Evolutionary conservation across 2,329 filamentous ascomycete species (phyloP).

Genomic region (Rutstroemia sp.): DNA sequence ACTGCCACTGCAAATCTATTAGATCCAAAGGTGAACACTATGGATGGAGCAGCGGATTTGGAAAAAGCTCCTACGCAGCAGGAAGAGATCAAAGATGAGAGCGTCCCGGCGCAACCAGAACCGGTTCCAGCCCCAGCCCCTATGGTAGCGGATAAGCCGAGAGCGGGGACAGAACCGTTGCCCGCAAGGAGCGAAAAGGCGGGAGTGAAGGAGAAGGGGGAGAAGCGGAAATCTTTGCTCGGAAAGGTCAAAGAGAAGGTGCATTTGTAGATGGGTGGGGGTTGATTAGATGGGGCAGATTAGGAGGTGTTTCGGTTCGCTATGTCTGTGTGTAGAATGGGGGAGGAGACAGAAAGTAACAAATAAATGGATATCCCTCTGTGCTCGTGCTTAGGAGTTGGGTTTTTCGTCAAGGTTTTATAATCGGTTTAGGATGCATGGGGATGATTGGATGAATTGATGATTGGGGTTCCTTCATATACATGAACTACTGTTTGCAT

Average conservation of each 20-base stretch:
- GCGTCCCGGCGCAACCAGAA: not conserved
- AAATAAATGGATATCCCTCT: too few relatives aligned
- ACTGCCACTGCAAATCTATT: not conserved
- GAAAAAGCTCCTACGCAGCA: slow-evolving; percentile 2
- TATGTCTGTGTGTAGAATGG: not conserved
- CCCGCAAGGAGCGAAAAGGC: not conserved
- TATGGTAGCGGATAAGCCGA: not conserved
- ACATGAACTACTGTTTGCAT: too few relatives aligned
- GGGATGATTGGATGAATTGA: not conserved
- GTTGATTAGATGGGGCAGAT: not conserved
- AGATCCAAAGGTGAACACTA: not conserved
- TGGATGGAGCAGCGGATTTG: slow-evolving; percentile 1
- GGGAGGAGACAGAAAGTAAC: too few relatives aligned
- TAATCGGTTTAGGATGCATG: too few relatives aligned
- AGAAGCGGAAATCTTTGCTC: slow-evolving; percentile 1
- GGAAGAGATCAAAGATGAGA: slow-evolving; percentile 1
- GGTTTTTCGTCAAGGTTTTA: not conserved
- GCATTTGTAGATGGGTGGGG: not conserved
- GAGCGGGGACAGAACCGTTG: not conserved
- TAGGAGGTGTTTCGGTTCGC: not conserved
- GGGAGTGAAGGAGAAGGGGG: not conserved
- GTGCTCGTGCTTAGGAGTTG: not conserved
- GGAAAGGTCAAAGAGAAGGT: slow-evolving; percentile 5
- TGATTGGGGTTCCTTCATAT: not conserved
- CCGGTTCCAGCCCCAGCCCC: not conserved